These are phyloP conservation scores for Medicago lupulina DNA, from an alignment of 306 rosid species.

Conservation along the genomic window DNA sequence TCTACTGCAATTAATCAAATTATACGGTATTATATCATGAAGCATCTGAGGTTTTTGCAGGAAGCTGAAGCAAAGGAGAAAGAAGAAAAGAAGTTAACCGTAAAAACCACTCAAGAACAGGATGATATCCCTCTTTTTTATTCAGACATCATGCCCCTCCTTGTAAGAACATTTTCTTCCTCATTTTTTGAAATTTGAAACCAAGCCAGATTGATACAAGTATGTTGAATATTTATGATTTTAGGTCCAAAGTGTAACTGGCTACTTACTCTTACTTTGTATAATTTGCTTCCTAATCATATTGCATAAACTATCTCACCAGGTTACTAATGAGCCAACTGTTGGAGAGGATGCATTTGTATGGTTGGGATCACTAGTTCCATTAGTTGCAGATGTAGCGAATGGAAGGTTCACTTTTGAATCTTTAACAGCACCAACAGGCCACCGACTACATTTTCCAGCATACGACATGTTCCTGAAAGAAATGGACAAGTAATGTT, in stretches of 20 bases:
- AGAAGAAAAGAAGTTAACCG: constrained; percentile 61
- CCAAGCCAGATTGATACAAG: too few relatives aligned
- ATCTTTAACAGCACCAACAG: constrained; percentile 77
- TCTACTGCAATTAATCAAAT: background rate
- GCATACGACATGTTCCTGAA: constrained; percentile 75
- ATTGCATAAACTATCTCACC: constrained; percentile 31
- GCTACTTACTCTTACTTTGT: constrained; percentile 13
- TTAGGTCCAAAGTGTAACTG: background rate
- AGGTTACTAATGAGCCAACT: constrained; percentile 67
- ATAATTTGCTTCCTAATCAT: background rate
- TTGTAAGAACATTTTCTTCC: constrained; percentile 54
- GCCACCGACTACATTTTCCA: constrained; percentile 81
- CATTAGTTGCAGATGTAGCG: constrained; percentile 72
- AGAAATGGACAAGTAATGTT: constrained; percentile 72
- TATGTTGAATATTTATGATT: too few relatives aligned
- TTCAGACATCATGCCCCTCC: constrained; percentile 93
- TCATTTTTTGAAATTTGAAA: too few relatives aligned
- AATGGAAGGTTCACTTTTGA: constrained; percentile 86
- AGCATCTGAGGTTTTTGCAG: constrained; percentile 51
- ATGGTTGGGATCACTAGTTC: constrained; percentile 82
- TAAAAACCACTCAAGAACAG: constrained; percentile 47
- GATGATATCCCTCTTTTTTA: constrained; percentile 88
- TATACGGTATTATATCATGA: constrained; percentile 18
- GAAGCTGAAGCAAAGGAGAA: constrained; percentile 72
- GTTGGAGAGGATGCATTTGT: constrained; percentile 95